Percentiles rank a stretch among this genome's conserved stretches.
Conservation (phyloP, 2,329 filamentous ascomycete genomes). For the Fonsecaea erecta region DNA sequence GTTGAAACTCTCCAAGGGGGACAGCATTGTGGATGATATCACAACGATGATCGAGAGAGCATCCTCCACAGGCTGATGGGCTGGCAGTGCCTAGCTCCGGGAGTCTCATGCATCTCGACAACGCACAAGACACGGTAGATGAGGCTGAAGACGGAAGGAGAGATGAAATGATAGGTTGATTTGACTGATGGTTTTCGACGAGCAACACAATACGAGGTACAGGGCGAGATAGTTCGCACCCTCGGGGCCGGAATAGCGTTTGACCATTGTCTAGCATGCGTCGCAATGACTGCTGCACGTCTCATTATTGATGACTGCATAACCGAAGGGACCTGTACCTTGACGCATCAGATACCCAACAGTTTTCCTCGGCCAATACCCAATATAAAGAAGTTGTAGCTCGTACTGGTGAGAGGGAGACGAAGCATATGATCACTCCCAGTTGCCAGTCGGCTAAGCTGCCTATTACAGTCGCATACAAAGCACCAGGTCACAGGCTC, state of each 20-base stretch:
- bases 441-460: neutral
- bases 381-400: too few species aligned
- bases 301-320: neutral
- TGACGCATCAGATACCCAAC: neutral
- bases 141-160: neutral
- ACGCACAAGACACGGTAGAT: neutral
- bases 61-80: neutral
- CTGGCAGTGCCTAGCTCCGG: neutral
- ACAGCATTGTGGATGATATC: conserved; percentile 4
- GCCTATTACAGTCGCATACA: neutral
- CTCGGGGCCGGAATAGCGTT: neutral
- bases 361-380: neutral
- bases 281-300: neutral
- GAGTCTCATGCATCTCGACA: neutral
- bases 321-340: neutral
- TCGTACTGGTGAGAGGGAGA: too few species aligned
- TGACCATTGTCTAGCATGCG: neutral
- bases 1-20: neutral
- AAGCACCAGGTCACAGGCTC: neutral
- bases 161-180: neutral
- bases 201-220: too few species aligned
- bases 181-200: neutral
- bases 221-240: neutral
- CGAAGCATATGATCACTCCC: neutral
- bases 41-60: neutral